These are phyloP conservation scores for Neonectria hederae DNA, from an alignment of 2,329 filamentous ascomycete genomes.

Conservation along the genomic window DNA sequence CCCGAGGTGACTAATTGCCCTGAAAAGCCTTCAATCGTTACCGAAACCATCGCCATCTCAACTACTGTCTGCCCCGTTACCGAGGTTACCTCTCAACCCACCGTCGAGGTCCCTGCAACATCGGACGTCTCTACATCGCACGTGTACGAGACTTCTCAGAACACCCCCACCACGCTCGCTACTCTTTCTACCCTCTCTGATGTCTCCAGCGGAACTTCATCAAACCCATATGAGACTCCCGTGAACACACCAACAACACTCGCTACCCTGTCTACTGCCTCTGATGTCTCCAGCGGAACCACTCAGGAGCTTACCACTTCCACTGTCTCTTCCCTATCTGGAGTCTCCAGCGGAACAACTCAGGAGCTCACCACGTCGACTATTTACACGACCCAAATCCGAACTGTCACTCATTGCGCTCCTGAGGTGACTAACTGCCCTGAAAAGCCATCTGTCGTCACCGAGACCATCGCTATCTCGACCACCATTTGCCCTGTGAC, in stretches of 20 bases:
- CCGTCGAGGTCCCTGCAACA: neutral
- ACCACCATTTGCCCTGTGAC: slow-evolving; percentile 36
- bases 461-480: slow-evolving; percentile 34
- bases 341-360: slow-evolving; percentile 12
- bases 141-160: neutral
- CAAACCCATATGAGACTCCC: too few relatives aligned
- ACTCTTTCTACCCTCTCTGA: neutral
- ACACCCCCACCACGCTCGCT: neutral
- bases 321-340: slow-evolving; percentile 1
- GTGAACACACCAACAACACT: neutral
- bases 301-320: neutral
- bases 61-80: slow-evolving; percentile 38
- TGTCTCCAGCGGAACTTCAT: neutral
- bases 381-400: slow-evolving; percentile 34
- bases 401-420: slow-evolving; percentile 32
- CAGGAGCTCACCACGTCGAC: slow-evolving; percentile 32
- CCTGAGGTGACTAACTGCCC: slow-evolving; percentile 32
- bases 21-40: neutral
- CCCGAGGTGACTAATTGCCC: slow-evolving; percentile 36
- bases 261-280: neutral
- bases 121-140: slow-evolving; percentile 7
- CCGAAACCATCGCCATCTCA: slow-evolving; percentile 36
- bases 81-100: slow-evolving; percentile 16
- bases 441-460: neutral
- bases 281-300: neutral